phyloP scores from a whole-genome alignment of 352 stramenopile species.

The Pythium angustatum region DNA sequence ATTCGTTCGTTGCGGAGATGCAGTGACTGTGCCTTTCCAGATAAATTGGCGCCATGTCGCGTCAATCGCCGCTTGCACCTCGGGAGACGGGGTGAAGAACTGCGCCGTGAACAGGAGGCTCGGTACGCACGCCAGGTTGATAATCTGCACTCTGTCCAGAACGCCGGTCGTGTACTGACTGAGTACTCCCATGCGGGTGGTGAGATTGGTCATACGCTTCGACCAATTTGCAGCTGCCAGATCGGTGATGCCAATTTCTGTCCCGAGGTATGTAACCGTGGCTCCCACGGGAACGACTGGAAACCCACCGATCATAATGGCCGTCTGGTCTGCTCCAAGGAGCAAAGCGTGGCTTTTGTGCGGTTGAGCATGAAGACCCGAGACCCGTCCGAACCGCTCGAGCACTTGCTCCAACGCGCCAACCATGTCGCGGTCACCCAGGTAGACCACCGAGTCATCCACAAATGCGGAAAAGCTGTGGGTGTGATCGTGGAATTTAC shows the following conservation, averaged over 20 bases:
- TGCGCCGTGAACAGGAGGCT: slow-evolving; percentile 18
- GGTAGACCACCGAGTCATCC: slow-evolving; percentile 24
- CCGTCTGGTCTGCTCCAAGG: too few species aligned
- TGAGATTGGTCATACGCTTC: background rate
- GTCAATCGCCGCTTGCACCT: background rate
- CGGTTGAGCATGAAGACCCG: slow-evolving; percentile 19
- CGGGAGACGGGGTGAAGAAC: too few species aligned
- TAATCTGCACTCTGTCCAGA: background rate
- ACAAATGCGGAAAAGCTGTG: slow-evolving; percentile 26
- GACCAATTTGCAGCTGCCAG: too few species aligned
- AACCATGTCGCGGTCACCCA: background rate
- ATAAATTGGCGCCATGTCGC: background rate
- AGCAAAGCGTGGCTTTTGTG: slow-evolving; percentile 14
- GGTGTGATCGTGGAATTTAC: background rate
- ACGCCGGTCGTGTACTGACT: slow-evolving; percentile 10
- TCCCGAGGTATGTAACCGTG: too few species aligned
- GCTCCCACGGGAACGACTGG: too few species aligned
- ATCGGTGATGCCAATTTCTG: too few species aligned
- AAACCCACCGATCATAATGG: too few species aligned
- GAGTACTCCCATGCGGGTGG: background rate
- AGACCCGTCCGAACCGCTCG: slow-evolving; percentile 7
- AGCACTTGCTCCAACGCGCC: background rate
- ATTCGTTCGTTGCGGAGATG: background rate
- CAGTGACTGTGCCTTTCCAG: too few species aligned
- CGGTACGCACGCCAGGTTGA: background rate